These are phyloP conservation scores for Amoebophrya sp. DNA, from an alignment of 169 alveolate species.

Conservation along the genomic window DNA sequence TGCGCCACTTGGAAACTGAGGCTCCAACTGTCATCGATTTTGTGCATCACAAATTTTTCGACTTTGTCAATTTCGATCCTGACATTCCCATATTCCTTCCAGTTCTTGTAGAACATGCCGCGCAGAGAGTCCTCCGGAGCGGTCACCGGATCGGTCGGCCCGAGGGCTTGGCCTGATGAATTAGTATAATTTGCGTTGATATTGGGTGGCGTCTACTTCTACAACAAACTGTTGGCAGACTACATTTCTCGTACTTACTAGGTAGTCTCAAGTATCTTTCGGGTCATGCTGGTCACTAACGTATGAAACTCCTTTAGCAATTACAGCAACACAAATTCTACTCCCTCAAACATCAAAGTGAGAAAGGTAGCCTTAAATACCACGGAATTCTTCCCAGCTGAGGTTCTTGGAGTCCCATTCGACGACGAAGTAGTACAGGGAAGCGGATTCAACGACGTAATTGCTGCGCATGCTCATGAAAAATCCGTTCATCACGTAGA, in stretches of 20 bases:
- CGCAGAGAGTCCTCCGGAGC: constrained; percentile 47
- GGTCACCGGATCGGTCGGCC: constrained; percentile 46
- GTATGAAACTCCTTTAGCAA: background rate
- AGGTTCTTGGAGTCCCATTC: constrained; percentile 39
- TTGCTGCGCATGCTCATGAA: constrained; percentile 37
- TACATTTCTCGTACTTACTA: no score
- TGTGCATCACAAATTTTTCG: no score
- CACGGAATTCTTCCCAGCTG: constrained; percentile 48
- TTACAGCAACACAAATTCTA: background rate
- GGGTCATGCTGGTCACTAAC: no score
- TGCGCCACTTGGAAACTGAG: no score
- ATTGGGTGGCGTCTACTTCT: no score
- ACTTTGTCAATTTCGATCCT: no score
- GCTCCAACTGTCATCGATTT: no score
- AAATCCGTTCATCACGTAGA: constrained; percentile 29
- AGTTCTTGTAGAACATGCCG: constrained; percentile 34
- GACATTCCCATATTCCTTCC: constrained; percentile 30
- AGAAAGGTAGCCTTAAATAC: background rate
- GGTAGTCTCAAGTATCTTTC: no score
- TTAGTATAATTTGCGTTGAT: no score
- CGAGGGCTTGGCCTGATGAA: constrained; percentile 33
- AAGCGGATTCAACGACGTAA: background rate
- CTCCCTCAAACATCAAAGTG: background rate
- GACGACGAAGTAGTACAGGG: constrained; percentile 45
- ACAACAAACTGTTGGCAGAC: no score